Evolutionary conservation across 148 eudicot genomes (phyloP).

Genomic region (Dysphania ambrosioides): DNA sequence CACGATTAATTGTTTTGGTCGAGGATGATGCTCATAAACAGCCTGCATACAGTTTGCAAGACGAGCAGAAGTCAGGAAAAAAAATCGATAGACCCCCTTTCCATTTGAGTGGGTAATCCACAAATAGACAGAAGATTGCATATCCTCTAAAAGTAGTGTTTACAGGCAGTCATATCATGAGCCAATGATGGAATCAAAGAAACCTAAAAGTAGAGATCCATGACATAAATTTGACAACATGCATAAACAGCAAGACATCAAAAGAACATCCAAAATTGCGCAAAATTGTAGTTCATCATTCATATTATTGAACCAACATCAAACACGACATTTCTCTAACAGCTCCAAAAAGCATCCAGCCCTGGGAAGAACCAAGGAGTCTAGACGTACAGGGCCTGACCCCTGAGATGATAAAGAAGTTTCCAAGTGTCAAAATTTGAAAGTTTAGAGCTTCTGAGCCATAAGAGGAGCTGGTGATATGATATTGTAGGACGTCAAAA

Average conservation of each 20-base stretch:
- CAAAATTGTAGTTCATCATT: not conserved
- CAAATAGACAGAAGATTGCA: not conserved
- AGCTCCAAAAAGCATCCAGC: not conserved
- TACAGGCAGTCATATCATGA: not conserved
- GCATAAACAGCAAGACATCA: not conserved
- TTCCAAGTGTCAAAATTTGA: not conserved
- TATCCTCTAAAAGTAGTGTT: not conserved
- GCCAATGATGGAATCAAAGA: not conserved
- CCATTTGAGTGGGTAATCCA: not conserved
- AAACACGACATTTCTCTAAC: not conserved
- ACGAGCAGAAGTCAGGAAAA: slow-evolving; percentile 10
- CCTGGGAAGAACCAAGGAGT: not conserved
- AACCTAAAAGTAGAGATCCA: not conserved
- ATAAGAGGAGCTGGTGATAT: too few relatives aligned
- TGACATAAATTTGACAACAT: not conserved
- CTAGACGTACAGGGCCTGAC: not conserved
- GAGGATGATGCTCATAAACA: slow-evolving; percentile 98
- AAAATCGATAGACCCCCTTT: not conserved
- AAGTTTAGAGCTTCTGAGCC: too few relatives aligned
- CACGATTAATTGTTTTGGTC: slow-evolving; percentile 93
- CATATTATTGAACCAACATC: not conserved
- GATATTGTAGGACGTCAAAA: not conserved
- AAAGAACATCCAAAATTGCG: not conserved
- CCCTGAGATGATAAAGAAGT: not conserved
- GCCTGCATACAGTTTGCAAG: slow-evolving; percentile 41